Conservation (phyloP, 345 rosid species). For the Eutrema japonicum region DNA sequence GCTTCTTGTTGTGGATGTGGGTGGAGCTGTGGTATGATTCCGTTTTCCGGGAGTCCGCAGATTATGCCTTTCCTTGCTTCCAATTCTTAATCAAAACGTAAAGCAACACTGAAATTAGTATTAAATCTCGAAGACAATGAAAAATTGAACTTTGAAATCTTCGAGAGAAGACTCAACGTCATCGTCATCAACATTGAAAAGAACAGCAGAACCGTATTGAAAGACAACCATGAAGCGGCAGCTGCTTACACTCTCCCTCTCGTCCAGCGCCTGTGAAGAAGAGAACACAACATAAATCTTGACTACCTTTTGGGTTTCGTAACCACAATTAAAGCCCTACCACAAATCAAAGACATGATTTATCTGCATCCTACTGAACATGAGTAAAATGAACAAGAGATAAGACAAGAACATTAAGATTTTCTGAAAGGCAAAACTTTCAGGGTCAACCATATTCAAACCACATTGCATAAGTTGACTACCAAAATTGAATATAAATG, state of each 20-base stretch:
- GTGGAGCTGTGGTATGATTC: no score
- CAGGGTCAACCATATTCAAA: not conserved
- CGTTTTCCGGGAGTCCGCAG: no score
- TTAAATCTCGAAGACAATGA: no score
- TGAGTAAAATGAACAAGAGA: conserved; percentile 6
- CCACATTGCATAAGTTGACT: not conserved
- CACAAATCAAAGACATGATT: conserved; percentile 5
- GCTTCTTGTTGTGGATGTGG: no score
- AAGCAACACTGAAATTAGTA: no score
- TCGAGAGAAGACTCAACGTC: conserved; percentile 70
- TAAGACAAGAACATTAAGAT: not conserved
- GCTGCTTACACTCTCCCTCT: conserved; percentile 49
- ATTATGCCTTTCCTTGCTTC: no score
- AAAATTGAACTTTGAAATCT: no score
- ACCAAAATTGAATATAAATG: not conserved
- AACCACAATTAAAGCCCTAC: not conserved
- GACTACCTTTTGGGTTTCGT: conserved; percentile 2
- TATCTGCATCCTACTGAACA: not conserved
- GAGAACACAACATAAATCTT: conserved; percentile 17
- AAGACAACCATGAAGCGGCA: conserved; percentile 78
- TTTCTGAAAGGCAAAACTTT: not conserved
- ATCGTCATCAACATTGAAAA: conserved; percentile 76
- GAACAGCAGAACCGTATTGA: conserved; percentile 92
- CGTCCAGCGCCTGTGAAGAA: conserved; percentile 55
- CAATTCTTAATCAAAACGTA: no score